Evolutionary conservation across 768 basidiomycete genomes (phyloP).

Genomic region (Floccularia luteovirens): DNA sequence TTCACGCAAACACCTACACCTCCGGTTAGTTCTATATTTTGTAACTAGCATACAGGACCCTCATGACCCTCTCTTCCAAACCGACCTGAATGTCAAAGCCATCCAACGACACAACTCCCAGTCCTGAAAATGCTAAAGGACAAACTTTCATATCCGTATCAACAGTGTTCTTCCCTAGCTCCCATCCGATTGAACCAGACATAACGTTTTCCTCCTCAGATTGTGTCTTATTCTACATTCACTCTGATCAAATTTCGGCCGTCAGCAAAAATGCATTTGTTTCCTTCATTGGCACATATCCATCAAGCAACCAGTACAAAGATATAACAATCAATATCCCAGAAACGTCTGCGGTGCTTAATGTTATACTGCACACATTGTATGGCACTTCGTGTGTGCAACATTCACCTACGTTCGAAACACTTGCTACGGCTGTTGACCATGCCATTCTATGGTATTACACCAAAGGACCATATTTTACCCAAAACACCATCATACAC

Average conservation of each 20-base stretch:
- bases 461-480: slow-evolving; percentile 14
- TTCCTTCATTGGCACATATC: slow-evolving; percentile 19
- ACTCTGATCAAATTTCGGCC: slow-evolving; percentile 32
- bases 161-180: slow-evolving; percentile 15
- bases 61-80: too few species aligned
- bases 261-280: slow-evolving; percentile 40
- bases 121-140: too few species aligned
- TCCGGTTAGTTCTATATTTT: too few species aligned
- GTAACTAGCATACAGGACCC: too few species aligned
- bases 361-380: slow-evolving; percentile 48
- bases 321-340: slow-evolving; percentile 31
- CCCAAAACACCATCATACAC: slow-evolving; percentile 19
- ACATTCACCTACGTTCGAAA: slow-evolving; percentile 41
- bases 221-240: slow-evolving; percentile 57
- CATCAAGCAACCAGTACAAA: slow-evolving; percentile 8
- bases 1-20: too few species aligned
- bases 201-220: slow-evolving; percentile 44
- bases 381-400: slow-evolving; percentile 44
- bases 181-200: slow-evolving; percentile 10
- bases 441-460: slow-evolving; percentile 17
- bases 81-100: too few species aligned
- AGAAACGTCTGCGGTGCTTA: slow-evolving; percentile 38
- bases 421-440: slow-evolving; percentile 35
- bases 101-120: too few species aligned
- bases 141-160: slow-evolving; percentile 11